Conservation (phyloP, 441 rosid genomes). For the Viola pubescens region DNA sequence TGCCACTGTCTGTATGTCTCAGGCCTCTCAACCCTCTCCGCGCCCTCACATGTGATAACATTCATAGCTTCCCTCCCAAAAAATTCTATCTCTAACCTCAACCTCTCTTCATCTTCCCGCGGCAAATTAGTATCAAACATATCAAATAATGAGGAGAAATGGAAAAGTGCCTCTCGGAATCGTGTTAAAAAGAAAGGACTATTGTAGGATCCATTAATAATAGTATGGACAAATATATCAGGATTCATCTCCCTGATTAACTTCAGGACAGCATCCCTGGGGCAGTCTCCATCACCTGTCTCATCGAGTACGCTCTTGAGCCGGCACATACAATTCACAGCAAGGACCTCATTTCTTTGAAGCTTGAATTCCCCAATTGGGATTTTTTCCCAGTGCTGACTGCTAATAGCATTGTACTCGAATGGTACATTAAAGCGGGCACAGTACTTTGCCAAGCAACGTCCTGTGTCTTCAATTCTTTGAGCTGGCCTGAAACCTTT, state of each 20-base stretch:
- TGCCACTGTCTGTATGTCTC: slow-evolving; percentile 86
- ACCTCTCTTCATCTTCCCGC: slow-evolving; percentile 42
- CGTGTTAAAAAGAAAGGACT: slow-evolving; percentile 65
- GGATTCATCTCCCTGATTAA: slow-evolving; percentile 65
- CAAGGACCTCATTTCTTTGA: slow-evolving; percentile 39
- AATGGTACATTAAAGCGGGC: slow-evolving; percentile 70
- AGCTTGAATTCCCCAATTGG: slow-evolving; percentile 47
- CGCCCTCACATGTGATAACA: slow-evolving; percentile 61
- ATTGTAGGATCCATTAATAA: slow-evolving; percentile 49
- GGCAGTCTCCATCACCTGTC: slow-evolving; percentile 42
- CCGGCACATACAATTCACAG: slow-evolving; percentile 43
- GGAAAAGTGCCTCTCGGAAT: slow-evolving; percentile 70
- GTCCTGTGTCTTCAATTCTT: slow-evolving; percentile 76
- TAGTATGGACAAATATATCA: slow-evolving; percentile 35
- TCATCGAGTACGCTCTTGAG: slow-evolving; percentile 58
- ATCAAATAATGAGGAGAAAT: slow-evolving; percentile 55
- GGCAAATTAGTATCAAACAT: slow-evolving; percentile 45
- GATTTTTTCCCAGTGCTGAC: slow-evolving; percentile 58
- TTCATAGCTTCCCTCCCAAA: slow-evolving; percentile 58
- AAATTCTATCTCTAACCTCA: slow-evolving; percentile 53
- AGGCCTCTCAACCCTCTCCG: slow-evolving; percentile 61
- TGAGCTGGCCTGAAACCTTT: slow-evolving; percentile 78
- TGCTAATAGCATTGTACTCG: slow-evolving; percentile 51
- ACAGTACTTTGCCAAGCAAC: slow-evolving; percentile 53
- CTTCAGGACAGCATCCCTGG: slow-evolving; percentile 43